These are phyloP conservation scores for Pythium dissimile DNA, from an alignment of 352 stramenopile genomes.

Conservation along the genomic window DNA sequence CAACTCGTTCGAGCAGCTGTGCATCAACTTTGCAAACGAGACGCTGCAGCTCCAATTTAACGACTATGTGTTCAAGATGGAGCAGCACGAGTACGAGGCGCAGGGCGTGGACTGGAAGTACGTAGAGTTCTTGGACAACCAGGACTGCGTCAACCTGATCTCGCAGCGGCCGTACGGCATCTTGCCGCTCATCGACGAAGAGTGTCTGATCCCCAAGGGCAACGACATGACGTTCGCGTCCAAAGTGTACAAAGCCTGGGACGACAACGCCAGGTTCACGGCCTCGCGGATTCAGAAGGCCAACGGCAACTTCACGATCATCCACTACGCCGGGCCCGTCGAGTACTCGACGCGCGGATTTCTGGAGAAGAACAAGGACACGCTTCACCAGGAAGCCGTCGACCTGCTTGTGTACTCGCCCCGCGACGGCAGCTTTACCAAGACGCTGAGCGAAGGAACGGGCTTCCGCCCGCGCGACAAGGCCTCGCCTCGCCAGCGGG, in stretches of 20 bases:
- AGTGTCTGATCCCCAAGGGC: constrained; percentile 83
- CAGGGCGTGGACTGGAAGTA: constrained; percentile 86
- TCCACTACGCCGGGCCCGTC: constrained; percentile 81
- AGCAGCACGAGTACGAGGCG: constrained; percentile 79
- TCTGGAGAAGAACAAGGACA: constrained; percentile 87
- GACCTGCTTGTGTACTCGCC: constrained; percentile 76
- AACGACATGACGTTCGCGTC: constrained; percentile 79
- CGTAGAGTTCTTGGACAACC: constrained; percentile 84
- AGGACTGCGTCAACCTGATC: constrained; percentile 89
- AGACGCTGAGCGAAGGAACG: constrained; percentile 64
- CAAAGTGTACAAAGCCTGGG: constrained; percentile 75
- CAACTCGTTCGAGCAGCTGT: constrained; percentile 90
- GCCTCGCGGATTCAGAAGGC: constrained; percentile 78
- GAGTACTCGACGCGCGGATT: constrained; percentile 77
- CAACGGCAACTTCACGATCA: constrained; percentile 64
- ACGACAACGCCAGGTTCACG: constrained; percentile 57
- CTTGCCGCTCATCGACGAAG: constrained; percentile 84
- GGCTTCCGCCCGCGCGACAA: constrained; percentile 43
- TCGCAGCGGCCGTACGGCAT: constrained; percentile 83
- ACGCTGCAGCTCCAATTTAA: constrained; percentile 88
- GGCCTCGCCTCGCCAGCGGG: constrained; percentile 55
- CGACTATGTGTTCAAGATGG: constrained; percentile 87
- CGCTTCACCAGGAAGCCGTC: constrained; percentile 77
- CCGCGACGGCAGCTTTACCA: constrained; percentile 68
- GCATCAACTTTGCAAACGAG: constrained; percentile 90